These are phyloP conservation scores for Zymoseptoria ardabiliae DNA, from an alignment of 2,329 filamentous ascomycete species.

Conservation along the genomic window DNA sequence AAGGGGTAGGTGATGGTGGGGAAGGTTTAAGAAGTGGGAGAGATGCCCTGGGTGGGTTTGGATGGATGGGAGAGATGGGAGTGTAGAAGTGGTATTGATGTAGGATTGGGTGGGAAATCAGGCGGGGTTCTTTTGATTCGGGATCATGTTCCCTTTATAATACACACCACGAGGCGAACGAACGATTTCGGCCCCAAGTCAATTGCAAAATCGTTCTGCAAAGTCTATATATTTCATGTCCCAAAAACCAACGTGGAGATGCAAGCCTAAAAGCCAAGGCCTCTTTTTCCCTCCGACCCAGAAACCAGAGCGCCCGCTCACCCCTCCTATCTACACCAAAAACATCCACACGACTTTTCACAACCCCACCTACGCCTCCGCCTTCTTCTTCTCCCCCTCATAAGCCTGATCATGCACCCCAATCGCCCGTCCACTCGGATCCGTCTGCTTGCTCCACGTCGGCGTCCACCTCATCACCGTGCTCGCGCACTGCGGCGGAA, in stretches of 20 bases:
- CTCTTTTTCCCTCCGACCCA: too few relatives aligned
- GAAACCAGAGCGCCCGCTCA: neutral
- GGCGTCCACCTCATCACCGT: slow-evolving; percentile 97
- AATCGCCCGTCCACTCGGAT: slow-evolving; percentile 72
- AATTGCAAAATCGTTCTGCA: too few relatives aligned
- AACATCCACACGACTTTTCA: neutral
- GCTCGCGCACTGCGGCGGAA: slow-evolving; percentile 80
- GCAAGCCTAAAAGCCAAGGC: neutral
- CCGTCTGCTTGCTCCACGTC: slow-evolving; percentile 92
- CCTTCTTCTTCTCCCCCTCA: slow-evolving; percentile 15
- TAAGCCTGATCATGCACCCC: slow-evolving; percentile 30
- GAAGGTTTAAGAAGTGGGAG: neutral
- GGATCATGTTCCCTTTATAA: too few relatives aligned
- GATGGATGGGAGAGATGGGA: neutral
- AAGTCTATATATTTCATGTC: too few relatives aligned
- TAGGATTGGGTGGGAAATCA: too few relatives aligned
- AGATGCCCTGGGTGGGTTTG: neutral
- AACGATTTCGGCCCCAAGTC: too few relatives aligned
- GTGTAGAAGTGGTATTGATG: too few relatives aligned
- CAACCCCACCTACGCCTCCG: neutral
- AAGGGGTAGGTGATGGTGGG: too few relatives aligned
- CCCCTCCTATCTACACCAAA: neutral
- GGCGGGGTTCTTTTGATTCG: too few relatives aligned
- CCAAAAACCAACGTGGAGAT: too few relatives aligned
- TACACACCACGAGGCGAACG: too few relatives aligned